A percentile compares a stretch with the other conserved stretches of the same genome.
Conservation (phyloP, 73 alveolate genomes). For the Paramecium sonneborni region DNA sequence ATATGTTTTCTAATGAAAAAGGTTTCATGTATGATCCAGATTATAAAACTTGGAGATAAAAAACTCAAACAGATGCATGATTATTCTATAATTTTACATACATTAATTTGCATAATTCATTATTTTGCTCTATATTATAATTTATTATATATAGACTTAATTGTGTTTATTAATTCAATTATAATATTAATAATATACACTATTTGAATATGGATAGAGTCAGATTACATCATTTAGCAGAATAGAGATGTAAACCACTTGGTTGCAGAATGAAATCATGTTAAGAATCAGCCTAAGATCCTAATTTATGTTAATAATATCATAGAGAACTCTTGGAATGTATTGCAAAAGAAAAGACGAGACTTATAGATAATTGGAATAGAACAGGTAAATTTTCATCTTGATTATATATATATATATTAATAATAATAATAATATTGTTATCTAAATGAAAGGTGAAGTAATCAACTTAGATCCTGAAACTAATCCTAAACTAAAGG, state of each 20-base stretch:
- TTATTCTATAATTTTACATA: background rate
- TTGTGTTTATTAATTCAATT: background rate
- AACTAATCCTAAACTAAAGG: conserved; percentile 62
- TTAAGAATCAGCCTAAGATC: conserved; percentile 41
- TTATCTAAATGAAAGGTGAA: background rate
- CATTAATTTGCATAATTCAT: background rate
- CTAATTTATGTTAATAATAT: conserved; percentile 3
- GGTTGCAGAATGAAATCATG: conserved; percentile 59
- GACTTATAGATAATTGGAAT: conserved; percentile 15
- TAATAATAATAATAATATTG: background rate
- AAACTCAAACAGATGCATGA: conserved; percentile 36
- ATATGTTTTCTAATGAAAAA: conserved; percentile 38
- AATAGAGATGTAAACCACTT: conserved; percentile 47
- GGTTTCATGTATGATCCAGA: conserved; percentile 49
- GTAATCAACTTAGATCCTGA: background rate
- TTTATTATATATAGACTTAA: background rate
- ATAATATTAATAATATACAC: background rate
- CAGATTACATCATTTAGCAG: conserved; percentile 53
- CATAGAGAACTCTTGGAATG: conserved; percentile 53
- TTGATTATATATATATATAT: background rate
- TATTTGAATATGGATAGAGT: background rate
- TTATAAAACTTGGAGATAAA: conserved; percentile 51
- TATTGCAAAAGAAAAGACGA: background rate
- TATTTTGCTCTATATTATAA: background rate
- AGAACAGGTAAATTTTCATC: conserved; percentile 46